A percentile compares a stretch with the other conserved stretches of the same genome.
Conservation (phyloP, 768 basidiomycete species). For the Podaxis sp. region DNA sequence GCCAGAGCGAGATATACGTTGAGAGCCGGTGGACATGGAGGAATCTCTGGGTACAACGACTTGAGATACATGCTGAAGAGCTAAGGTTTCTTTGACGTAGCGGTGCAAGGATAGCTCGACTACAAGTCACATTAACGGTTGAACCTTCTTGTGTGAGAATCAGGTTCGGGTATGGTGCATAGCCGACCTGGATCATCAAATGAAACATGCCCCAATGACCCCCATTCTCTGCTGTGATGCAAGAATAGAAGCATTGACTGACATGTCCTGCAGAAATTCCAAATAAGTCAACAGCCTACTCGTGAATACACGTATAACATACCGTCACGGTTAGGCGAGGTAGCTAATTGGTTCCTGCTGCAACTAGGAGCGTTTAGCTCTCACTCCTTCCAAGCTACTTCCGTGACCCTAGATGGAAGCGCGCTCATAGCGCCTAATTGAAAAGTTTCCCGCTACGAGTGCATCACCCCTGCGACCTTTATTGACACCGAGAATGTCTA, state of each 20-base stretch:
- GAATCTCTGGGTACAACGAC: constrained; percentile 48
- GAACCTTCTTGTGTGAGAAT: constrained; percentile 2
- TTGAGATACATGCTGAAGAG: constrained; percentile 47
- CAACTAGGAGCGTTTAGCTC: no score
- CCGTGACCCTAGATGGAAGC: no score
- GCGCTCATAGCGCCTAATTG: no score
- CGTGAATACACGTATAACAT: no score
- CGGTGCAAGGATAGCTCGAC: not conserved
- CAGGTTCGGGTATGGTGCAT: not conserved
- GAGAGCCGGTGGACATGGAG: constrained; percentile 45
- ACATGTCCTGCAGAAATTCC: no score
- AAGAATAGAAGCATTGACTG: not conserved
- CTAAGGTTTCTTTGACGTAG: not conserved
- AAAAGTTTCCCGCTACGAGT: no score
- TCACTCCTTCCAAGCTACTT: no score
- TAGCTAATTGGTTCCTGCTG: no score
- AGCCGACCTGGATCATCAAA: not conserved
- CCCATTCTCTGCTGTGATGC: not conserved
- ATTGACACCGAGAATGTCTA: no score
- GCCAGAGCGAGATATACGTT: constrained; percentile 58
- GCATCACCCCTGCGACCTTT: no score
- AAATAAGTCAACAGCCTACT: not conserved
- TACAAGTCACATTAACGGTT: not conserved
- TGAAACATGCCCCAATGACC: not conserved
- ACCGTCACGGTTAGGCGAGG: no score